These are phyloP conservation scores for Orbilia brochopaga DNA, from an alignment of 2,329 filamentous ascomycete species.

Conservation along the genomic window DNA sequence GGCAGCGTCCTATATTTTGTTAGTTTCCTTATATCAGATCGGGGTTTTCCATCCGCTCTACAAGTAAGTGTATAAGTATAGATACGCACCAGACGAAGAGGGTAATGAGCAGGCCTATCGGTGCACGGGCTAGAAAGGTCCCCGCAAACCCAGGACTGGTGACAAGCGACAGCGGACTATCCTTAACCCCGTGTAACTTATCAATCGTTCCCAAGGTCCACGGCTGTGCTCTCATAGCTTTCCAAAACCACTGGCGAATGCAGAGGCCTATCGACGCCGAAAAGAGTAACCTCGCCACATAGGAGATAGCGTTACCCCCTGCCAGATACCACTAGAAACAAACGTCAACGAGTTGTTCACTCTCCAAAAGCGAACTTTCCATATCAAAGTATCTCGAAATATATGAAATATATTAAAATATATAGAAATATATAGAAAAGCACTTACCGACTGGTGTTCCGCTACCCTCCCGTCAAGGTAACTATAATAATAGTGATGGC, in stretches of 20 bases:
- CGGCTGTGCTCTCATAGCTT: slow-evolving; percentile 6
- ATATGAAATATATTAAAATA: no score
- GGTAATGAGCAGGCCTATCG: slow-evolving; percentile 13
- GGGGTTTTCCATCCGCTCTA: no score
- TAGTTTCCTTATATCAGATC: background rate
- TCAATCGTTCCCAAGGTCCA: slow-evolving; percentile 17
- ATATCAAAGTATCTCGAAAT: no score
- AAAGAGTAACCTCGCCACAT: slow-evolving; percentile 18
- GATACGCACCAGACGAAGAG: slow-evolving; percentile 8
- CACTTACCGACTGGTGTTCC: slow-evolving; percentile 12
- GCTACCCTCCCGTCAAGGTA: slow-evolving; percentile 15
- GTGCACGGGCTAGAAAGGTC: slow-evolving; percentile 9
- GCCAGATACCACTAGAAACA: slow-evolving; percentile 15
- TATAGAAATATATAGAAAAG: background rate
- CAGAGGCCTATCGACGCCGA: slow-evolving; percentile 21
- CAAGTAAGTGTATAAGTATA: background rate
- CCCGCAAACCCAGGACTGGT: slow-evolving; percentile 2
- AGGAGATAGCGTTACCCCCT: slow-evolving; percentile 19
- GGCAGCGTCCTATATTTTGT: background rate
- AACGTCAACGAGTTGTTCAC: background rate
- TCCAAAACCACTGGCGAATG: slow-evolving; percentile 25
- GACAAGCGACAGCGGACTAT: background rate
- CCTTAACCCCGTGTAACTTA: slow-evolving; percentile 13
- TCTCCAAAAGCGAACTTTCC: no score
- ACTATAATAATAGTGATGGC: slow-evolving; percentile 17